Base-by-base conservation (phyloP, 2,329 filamentous ascomycete genomes). In the Fusarium sp. region DNA sequence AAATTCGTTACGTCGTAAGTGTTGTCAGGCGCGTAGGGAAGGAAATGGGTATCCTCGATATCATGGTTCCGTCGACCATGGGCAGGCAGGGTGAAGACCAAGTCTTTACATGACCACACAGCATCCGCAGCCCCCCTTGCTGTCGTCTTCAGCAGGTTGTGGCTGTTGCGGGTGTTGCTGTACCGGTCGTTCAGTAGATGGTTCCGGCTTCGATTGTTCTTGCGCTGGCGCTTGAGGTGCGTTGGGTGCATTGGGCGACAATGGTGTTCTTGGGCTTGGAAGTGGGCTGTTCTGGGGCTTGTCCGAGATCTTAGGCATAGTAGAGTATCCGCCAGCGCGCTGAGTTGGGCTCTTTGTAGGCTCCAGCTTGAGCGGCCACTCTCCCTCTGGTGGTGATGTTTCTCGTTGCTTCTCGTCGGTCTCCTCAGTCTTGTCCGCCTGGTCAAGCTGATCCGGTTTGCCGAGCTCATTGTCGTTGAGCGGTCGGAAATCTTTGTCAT, bases 401-500 rank as follows among this genome's bases (percentile, higher is more conserved):
- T 74, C 68, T 42, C 73, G 64, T 28, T 75, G 72, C 32, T 75
- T 65, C 25, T 73, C 67, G 4, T 71, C 64, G 18, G 33, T 66
- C 6, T 69, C 54, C 12, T 71, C 57, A 18, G 75, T 67, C 54
- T 81, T 81, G 23, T 79, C 81, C 25, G 74, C 35, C 58, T 86
- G 86, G 6, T 87, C 84, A 4, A 84, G 85, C 66, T 85, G 86
- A 9, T 87, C 85, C 4, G 85, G 86, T 66, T 80, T 85, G 40
- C 83, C 77, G 72, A 88, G 85, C 7, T 84, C 82, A 50, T 93
- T 89, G 54, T 93, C 89, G 42, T 93, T 96, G 71, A 98, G 85
- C 10, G 95, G 92, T 23, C 93, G 91, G 83, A 98, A 96, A 67
- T 97, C 92, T 71, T 91, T 93, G 83, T 97, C 95, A 80, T 97